Base-by-base conservation (phyloP, 2,329 filamentous ascomycete genomes). In the Claviceps humidiphila region DNA sequence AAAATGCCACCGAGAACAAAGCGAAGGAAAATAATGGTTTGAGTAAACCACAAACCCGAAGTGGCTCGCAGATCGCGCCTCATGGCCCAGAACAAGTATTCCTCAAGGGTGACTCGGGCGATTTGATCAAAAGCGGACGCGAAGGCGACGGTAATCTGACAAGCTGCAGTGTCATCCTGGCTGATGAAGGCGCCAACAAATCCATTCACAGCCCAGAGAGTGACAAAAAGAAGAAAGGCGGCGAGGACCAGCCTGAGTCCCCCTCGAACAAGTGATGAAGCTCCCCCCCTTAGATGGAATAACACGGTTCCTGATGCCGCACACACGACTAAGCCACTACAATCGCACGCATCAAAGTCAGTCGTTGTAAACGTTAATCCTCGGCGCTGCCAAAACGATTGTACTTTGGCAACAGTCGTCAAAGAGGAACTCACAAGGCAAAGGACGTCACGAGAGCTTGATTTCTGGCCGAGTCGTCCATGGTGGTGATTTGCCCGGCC, bases 191-290 rank as follows among this genome's bases (percentile, higher is more conserved):
- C 73, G 30, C 74, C 65, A 51, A 74, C 64, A 56, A 81, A 81
- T 53, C 71, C 72, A 55, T 71, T 62, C 42, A 75, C 64, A 47
- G 76, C 76, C 78, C 78, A 82, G 48, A 77, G 66, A 57, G 71
- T 70, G 34, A 75, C 69, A 53, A 71, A 68, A 26, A 71, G 55
- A 60, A 80, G 70, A 62, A 80, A 80, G 57, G 68, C 64, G 60
- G 74, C 66, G 76, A 81, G 77, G 76, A 73, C 77, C 77, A 81
- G 78, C 77, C 78, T 80, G 76, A 74, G 72, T 68, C 76, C 74
- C 67, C 80, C 75, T 65, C 74, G 71, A 61, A 77, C 70, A 54
- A 78, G 64, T 42, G 72, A 65, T 54, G 69, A 70, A 61, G 71
- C 68, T 68, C 76, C 68, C 58, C 72, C 71, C 60, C 67, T 74